A percentile compares a stretch with the other conserved stretches of the same genome.
phyloP scores from a whole-genome alignment of 208 protist genomes.

The Acanthamoeba lenticulata region DNA sequence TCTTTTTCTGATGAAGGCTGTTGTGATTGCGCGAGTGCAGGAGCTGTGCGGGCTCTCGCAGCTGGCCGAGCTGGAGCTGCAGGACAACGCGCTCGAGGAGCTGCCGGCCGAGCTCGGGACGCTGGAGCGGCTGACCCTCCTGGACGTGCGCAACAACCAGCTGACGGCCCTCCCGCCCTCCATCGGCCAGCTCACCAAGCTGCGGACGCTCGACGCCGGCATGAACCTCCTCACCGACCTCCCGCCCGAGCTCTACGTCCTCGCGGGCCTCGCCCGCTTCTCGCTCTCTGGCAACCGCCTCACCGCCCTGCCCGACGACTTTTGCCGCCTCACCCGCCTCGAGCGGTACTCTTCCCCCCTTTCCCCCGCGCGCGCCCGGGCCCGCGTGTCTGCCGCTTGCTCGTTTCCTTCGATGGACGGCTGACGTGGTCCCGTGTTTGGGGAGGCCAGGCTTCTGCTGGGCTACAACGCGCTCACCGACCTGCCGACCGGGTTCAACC shows the following conservation, averaged over 20 bases:
- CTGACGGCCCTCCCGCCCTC: conserved; percentile 5
- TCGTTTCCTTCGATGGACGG: no score
- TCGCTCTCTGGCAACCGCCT: conserved; percentile 4
- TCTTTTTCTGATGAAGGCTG: not conserved
- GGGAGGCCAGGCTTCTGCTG: not conserved
- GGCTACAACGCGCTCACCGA: conserved; percentile 50
- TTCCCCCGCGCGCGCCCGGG: not conserved
- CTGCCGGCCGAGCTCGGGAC: not conserved
- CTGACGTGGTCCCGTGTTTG: not conserved
- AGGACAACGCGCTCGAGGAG: conserved; percentile 46
- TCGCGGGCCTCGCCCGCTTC: conserved; percentile 12
- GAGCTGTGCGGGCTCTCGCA: conserved; percentile 1
- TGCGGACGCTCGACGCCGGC: conserved; percentile 1
- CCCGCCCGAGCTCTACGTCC: not conserved
- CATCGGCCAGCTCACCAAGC: conserved; percentile 18
- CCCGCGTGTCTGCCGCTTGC: no score
- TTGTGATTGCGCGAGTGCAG: not conserved
- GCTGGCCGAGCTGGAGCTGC: conserved; percentile 44
- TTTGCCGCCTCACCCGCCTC: conserved; percentile 11
- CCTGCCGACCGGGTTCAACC: not conserved
- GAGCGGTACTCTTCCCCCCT: not conserved
- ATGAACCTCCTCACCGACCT: conserved; percentile 49
- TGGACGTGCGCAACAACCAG: conserved; percentile 53
- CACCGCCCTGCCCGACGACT: not conserved
- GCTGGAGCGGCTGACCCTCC: conserved; percentile 13